Evolutionary conservation across 345 rosid species (phyloP).

Genomic region (Dimocarpus longan): DNA sequence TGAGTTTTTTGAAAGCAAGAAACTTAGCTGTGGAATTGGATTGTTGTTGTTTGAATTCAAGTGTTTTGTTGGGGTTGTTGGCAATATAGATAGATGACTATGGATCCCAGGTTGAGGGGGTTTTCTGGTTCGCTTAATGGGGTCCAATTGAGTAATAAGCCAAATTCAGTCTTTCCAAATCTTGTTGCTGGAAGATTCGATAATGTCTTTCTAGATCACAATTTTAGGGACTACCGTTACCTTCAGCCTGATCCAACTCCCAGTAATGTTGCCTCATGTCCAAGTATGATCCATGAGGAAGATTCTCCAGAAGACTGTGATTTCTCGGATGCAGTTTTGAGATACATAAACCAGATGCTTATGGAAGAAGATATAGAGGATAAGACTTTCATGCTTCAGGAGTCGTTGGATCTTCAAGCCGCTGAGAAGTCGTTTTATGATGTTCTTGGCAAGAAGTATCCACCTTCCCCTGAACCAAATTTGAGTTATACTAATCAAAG

Average conservation of each 20-base stretch:
- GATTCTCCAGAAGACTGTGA: slow-evolving; percentile 66
- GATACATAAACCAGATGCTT: slow-evolving; percentile 81
- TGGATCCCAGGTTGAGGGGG: slow-evolving; percentile 56
- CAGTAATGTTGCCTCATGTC: slow-evolving; percentile 13
- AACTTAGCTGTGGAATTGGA: slow-evolving; percentile 3
- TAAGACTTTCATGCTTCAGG: slow-evolving; percentile 76
- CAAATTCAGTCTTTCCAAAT: slow-evolving; percentile 39
- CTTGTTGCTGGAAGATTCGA: slow-evolving; percentile 45
- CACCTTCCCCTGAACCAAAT: slow-evolving; percentile 70
- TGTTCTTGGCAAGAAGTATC: slow-evolving; percentile 84
- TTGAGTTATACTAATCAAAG: slow-evolving; percentile 23
- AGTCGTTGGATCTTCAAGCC: slow-evolving; percentile 81
- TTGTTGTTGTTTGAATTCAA: neutral
- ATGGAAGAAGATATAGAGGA: slow-evolving; percentile 93
- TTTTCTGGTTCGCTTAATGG: slow-evolving; percentile 41
- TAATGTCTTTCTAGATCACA: slow-evolving; percentile 25
- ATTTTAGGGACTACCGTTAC: slow-evolving; percentile 37
- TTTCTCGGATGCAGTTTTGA: slow-evolving; percentile 79
- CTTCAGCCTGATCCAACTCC: slow-evolving; percentile 27
- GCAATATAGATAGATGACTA: slow-evolving; percentile 37
- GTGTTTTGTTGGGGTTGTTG: neutral
- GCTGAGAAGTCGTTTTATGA: slow-evolving; percentile 93
- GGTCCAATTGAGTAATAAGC: slow-evolving; percentile 42
- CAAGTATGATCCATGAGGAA: slow-evolving; percentile 37
- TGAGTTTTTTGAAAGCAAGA: neutral